Evolutionary conservation across 2,329 filamentous ascomycete genomes (phyloP), one percentile per base, ranked within the genome.

Genomic region (Phyllachora maydis): DNA sequence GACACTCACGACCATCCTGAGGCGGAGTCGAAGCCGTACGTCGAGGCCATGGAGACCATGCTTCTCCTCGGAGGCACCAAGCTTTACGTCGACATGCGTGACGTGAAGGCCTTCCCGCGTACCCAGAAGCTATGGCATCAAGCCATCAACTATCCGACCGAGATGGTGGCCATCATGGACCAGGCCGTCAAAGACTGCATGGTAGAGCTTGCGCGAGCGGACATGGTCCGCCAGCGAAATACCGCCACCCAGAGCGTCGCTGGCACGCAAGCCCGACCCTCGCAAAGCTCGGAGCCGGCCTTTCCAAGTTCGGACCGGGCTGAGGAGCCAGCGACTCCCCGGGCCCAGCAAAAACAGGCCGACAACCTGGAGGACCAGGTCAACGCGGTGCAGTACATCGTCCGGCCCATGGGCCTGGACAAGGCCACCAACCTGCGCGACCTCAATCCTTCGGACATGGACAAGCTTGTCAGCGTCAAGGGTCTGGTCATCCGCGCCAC

Each of bases 81-180:
- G 28, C 60, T 98, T 19, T 93, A 93, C 41, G 51, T 98, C 19
- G 82, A 98, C 42, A 68, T 83, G 25, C 69, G 68, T 27, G 90
- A 98, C 37, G 58, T 98, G 29, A 91, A 90, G 43, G 64, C 83
- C 8, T 98, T 93, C 42, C 88, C 90, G 3, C 71, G 81, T 1
- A 95, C 88, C 0, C 59, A 74, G 36, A 95, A 95, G 51, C 57
- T 98, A 26, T 95, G 82, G 78, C 78, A 95, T 44, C 90, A 98
- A 47, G 58, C 90, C 28, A 79, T 91, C 43, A 73, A 77, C 9
- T 98, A 93, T 41, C 88, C 88, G 0, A 82, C 88, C 40, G 88
- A 98, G 59, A 83, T 98, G 25, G 76, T 98, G 21, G 83, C 85
- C 3, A 61, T 95, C 22, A 92, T 98, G 75, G 90, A 98, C 59